These are phyloP conservation scores for Boletus semigastroideus DNA, from an alignment of 1,284 basidiomycete genomes.

Conservation along the genomic window DNA sequence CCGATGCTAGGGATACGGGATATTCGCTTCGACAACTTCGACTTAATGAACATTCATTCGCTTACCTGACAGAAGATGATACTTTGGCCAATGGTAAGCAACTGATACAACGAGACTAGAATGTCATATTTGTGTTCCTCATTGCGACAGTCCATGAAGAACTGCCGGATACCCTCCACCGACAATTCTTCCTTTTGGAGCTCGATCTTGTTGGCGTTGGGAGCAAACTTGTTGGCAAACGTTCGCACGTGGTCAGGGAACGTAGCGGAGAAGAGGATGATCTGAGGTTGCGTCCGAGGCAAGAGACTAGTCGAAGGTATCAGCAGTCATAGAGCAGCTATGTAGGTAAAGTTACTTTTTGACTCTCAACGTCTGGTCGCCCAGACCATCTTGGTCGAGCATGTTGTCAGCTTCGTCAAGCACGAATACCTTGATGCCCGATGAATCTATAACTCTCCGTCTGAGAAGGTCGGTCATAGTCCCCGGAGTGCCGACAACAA, in stretches of 20 bases:
- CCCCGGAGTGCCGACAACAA: constrained; percentile 96
- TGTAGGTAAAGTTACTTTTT: constrained; percentile 62
- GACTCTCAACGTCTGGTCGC: constrained; percentile 94
- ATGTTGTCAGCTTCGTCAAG: constrained; percentile 99
- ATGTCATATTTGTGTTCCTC: constrained; percentile 97
- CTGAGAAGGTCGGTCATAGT: constrained; percentile 88
- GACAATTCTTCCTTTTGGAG: constrained; percentile 93
- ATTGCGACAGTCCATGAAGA: constrained; percentile 93
- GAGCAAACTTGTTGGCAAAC: constrained; percentile 92
- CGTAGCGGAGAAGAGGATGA: constrained; percentile 97
- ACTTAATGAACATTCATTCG: constrained; percentile 21
- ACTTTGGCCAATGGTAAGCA: constrained; percentile 94
- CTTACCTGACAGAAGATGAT: constrained; percentile 96
- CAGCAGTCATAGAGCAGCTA: constrained; percentile 4
- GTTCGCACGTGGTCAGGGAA: constrained; percentile 92
- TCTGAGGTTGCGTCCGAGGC: constrained; percentile 61
- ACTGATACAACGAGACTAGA: constrained; percentile 86
- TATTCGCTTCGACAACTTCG: constrained; percentile 1
- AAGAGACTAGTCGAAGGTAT: constrained; percentile 52
- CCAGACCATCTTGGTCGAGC: constrained; percentile 93
- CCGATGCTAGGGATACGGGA: constrained; percentile 57
- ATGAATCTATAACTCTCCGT: constrained; percentile 73
- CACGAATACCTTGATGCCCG: constrained; percentile 89
- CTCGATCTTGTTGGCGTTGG: constrained; percentile 95
- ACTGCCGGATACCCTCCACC: constrained; percentile 94